Percentiles rank a stretch among this genome's conserved stretches.
These are phyloP conservation scores for Salix brachista DNA, from an alignment of 345 rosid species.

Conservation along the genomic window DNA sequence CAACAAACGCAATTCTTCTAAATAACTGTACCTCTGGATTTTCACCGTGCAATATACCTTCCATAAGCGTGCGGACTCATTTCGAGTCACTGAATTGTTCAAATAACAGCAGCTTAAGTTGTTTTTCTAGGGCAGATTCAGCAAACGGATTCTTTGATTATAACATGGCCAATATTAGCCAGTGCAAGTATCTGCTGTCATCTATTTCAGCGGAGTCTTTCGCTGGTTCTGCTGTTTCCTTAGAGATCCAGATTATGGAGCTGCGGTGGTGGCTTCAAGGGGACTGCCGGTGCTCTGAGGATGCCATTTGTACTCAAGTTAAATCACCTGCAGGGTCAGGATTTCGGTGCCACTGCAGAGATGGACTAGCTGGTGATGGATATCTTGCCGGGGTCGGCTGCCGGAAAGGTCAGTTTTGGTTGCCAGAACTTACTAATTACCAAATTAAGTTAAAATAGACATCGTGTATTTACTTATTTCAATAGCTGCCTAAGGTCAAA, in stretches of 20 bases:
- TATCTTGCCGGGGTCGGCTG: slow-evolving; percentile 46
- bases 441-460: not conserved
- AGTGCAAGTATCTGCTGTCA: slow-evolving; percentile 47
- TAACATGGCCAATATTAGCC: not conserved
- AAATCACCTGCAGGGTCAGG: slow-evolving; percentile 25
- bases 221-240: slow-evolving; percentile 24
- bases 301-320: slow-evolving; percentile 35
- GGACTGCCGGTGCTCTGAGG: slow-evolving; percentile 40
- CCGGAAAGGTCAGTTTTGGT: slow-evolving; percentile 46
- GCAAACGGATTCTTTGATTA: slow-evolving; percentile 13
- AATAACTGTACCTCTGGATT: slow-evolving; percentile 26
- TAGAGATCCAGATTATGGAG: slow-evolving; percentile 40
- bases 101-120: slow-evolving; percentile 22
- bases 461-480: not conserved
- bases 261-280: slow-evolving; percentile 67
- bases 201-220: slow-evolving; percentile 33
- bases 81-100: slow-evolving; percentile 24
- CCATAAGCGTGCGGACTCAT: slow-evolving; percentile 22
- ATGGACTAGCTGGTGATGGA: slow-evolving; percentile 60
- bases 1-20: slow-evolving; percentile 42
- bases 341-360: slow-evolving; percentile 41
- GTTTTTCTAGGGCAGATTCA: slow-evolving; percentile 17
- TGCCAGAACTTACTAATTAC: not conserved
- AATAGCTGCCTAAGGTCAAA: not conserved
- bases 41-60: slow-evolving; percentile 33